Base-by-base conservation (phyloP, 2,329 filamentous ascomycete genomes). In the Exserohilum rostratum region DNA sequence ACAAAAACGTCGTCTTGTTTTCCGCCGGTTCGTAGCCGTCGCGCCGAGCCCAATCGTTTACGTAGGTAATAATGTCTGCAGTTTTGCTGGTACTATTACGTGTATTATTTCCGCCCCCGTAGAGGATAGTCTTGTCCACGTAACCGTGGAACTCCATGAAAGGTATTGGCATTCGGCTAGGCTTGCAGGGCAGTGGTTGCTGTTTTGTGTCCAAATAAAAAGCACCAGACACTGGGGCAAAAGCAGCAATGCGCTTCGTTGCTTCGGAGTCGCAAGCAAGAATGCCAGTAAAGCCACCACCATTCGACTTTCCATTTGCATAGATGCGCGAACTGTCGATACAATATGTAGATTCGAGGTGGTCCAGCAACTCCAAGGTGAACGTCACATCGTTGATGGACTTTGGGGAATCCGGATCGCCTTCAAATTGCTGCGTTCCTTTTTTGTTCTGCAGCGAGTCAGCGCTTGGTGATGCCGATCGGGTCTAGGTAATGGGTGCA, bases 241-340 rank as follows among this genome's bases (percentile, higher is more conserved):
- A 83, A 1, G 81, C 81, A 6, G 81, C 80, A 46, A 84, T 79
- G 5, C 69, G 70, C 4, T 63, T 64, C 4, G 77, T 78, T 3
- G 76, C 71, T 7, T 69, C 68, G 2, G 76, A 62, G 29, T 79
- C 72, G 66, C 80, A 84, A 3, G 82, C 80, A 5, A 83, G 74
- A 1, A 77, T 62, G 18, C 76, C 77, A 20, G 81, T 78, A 38
- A 81, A 80, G 10, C 78, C 83, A 2, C 80, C 84, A 5, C 82
- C 83, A 43, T 85, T 84, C 60, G 77, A 84, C 61, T 85, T 84
- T 40, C 80, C 81, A 1, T 76, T 74, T 11, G 76, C 76, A 56
- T 81, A 83, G 38, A 83, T 70, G 7, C 75, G 76, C 4, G 64
- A 61, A 1, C 68, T 55, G 54, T 83, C 77, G 57, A 83, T 74